Percentiles rank a stretch among this genome's conserved stretches.
Conservation (phyloP, 2,329 filamentous ascomycete genomes). For the Rhinocladiella mackenziei region DNA sequence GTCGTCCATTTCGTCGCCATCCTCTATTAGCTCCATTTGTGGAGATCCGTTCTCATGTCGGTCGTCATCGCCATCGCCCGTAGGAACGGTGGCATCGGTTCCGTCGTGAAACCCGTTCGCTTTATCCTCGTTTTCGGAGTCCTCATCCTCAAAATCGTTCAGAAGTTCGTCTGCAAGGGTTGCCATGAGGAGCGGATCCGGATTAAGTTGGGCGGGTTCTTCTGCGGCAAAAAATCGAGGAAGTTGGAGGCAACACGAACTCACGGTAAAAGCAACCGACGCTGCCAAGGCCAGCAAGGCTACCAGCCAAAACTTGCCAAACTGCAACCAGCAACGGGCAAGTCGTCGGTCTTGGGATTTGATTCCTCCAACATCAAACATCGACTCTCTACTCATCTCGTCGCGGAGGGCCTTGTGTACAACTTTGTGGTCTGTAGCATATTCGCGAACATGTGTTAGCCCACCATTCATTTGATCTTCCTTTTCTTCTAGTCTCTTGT, state of each 20-base stretch:
- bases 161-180: slow-evolving; percentile 89
- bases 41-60: slow-evolving; percentile 31
- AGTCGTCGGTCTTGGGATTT: not conserved
- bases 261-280: too few relatives aligned
- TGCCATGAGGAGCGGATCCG: slow-evolving; percentile 64
- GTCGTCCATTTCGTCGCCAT: slow-evolving; percentile 30
- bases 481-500: not conserved
- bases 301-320: too few relatives aligned
- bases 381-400: not conserved
- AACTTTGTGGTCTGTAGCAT: slow-evolving; percentile 9
- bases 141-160: slow-evolving; percentile 84
- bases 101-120: slow-evolving; percentile 48
- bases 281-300: slow-evolving; percentile 3
- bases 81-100: slow-evolving; percentile 38
- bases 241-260: too few relatives aligned
- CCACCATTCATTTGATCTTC: slow-evolving; percentile 1
- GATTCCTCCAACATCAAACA: not conserved
- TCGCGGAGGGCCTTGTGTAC: not conserved
- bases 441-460: slow-evolving; percentile 15
- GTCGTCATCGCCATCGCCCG: slow-evolving; percentile 18
- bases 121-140: slow-evolving; percentile 66
- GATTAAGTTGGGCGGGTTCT: too few relatives aligned
- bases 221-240: too few relatives aligned
- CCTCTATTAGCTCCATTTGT: slow-evolving; percentile 38
- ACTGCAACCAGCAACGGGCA: too few relatives aligned